Conservation (phyloP, 176 grass and related monocot species). For the Dactylis glomerata region DNA sequence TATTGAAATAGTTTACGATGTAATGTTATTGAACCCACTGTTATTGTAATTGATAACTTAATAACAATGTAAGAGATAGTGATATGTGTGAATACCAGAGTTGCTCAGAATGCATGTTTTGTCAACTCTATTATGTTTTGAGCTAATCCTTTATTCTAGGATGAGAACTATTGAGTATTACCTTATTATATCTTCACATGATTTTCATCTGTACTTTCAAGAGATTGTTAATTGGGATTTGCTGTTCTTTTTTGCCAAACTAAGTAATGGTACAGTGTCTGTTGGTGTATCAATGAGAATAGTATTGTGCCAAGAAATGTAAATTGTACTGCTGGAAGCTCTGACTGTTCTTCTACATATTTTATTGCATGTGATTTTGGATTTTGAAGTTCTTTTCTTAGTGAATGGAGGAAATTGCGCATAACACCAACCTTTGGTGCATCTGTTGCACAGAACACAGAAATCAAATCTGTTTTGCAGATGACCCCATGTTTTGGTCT, state of each 20-base stretch:
- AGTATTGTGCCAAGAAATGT: background rate
- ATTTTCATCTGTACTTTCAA: slow-evolving; percentile 11
- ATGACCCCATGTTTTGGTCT: too few species aligned
- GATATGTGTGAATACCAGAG: background rate
- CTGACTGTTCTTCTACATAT: background rate
- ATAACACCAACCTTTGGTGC: too few species aligned
- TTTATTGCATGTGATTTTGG: background rate
- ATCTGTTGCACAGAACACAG: too few species aligned
- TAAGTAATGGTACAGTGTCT: background rate
- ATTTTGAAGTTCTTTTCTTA: background rate
- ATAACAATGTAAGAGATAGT: background rate
- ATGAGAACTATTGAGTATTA: background rate
- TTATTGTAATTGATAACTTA: background rate
- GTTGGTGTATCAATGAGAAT: background rate
- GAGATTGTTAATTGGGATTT: background rate
- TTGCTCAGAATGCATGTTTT: background rate
- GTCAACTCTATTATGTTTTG: background rate
- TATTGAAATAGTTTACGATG: background rate
- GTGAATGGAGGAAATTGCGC: background rate
- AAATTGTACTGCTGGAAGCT: background rate
- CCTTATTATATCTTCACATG: background rate
- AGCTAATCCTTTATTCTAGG: background rate
- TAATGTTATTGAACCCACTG: background rate
- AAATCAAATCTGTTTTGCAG: too few species aligned
- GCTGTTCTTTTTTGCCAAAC: background rate